A percentile compares a stretch with the other conserved stretches of the same genome.
These are phyloP conservation scores for Cordyceps javanica DNA, from an alignment of 2,329 filamentous ascomycete genomes.

Conservation along the genomic window DNA sequence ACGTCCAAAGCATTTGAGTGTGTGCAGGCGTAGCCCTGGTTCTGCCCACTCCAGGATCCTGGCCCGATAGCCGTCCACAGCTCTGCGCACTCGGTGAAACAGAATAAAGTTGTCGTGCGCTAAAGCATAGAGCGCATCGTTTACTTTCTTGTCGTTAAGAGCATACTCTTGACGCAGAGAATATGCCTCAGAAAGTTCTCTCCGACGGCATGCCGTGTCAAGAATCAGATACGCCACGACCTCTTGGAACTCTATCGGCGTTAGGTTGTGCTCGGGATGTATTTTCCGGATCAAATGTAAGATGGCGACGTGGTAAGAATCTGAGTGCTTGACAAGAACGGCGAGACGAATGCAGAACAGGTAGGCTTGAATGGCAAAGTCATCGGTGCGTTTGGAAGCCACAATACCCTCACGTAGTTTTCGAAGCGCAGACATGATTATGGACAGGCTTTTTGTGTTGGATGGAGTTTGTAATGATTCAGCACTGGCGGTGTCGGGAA, in stretches of 20 bases:
- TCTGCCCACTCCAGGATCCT: constrained; percentile 78
- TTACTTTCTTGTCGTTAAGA: constrained; percentile 62
- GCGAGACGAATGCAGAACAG: constrained; percentile 84
- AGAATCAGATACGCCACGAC: constrained; percentile 76
- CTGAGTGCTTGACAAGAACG: constrained; percentile 73
- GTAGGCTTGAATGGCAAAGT: constrained; percentile 83
- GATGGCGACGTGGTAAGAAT: constrained; percentile 86
- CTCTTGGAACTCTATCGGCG: constrained; percentile 67
- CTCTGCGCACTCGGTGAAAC: constrained; percentile 65
- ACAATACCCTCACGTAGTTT: constrained; percentile 90
- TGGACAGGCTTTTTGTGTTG: constrained; percentile 59
- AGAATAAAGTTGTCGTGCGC: constrained; percentile 75
- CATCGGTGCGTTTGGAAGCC: constrained; percentile 66
- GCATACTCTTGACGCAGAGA: constrained; percentile 54
- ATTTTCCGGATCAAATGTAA: constrained; percentile 69
- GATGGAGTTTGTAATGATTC: constrained; percentile 17
- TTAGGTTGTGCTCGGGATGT: constrained; percentile 61
- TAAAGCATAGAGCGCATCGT: constrained; percentile 62
- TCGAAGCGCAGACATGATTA: constrained; percentile 75
- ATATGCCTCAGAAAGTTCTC: constrained; percentile 68
- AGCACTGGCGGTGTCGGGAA: constrained; percentile 9
- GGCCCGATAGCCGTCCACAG: constrained; percentile 74
- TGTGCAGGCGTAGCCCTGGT: constrained; percentile 64
- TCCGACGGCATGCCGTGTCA: constrained; percentile 80
- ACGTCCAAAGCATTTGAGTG: constrained; percentile 79